Conservation (phyloP, 2,329 filamentous ascomycete genomes). For the Fusarium sp. region DNA sequence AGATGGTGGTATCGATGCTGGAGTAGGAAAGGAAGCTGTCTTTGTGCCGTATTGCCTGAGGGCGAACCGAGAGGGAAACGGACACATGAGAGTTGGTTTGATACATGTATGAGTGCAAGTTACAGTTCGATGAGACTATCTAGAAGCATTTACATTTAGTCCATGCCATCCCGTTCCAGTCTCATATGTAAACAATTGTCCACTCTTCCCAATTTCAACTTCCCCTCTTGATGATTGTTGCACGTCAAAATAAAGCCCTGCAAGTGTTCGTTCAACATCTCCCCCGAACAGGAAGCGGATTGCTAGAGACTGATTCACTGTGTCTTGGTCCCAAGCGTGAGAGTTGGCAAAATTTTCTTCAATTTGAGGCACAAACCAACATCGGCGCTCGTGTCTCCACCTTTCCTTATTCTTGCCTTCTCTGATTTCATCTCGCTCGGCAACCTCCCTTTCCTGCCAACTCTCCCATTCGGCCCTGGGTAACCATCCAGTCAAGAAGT, state of each 20-base stretch:
- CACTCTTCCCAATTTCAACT: background rate
- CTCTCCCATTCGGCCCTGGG: background rate
- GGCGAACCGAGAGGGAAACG: slow-evolving; percentile 20
- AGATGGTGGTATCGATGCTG: fast-evolving
- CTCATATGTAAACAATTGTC: background rate
- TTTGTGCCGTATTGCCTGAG: slow-evolving; percentile 32
- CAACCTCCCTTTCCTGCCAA: background rate
- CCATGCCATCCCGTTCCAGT: background rate
- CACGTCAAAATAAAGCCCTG: background rate
- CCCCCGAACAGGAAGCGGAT: background rate
- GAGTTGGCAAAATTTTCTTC: fast-evolving
- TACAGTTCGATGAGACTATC: background rate
- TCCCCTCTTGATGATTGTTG: fast-evolving
- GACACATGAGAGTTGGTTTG: slow-evolving; percentile 33
- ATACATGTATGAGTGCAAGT: background rate
- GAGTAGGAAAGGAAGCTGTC: background rate
- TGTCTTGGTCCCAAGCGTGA: background rate
- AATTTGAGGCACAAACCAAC: background rate
- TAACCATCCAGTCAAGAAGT: background rate
- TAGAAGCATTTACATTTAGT: background rate
- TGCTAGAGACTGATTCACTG: background rate
- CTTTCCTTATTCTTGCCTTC: too few relatives aligned
- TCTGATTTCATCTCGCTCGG: background rate
- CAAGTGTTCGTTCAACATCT: background rate
- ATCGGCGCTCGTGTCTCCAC: too few relatives aligned